Base-by-base conservation (phyloP, 2,329 filamentous ascomycete genomes). In the Alternaria sp. region DNA sequence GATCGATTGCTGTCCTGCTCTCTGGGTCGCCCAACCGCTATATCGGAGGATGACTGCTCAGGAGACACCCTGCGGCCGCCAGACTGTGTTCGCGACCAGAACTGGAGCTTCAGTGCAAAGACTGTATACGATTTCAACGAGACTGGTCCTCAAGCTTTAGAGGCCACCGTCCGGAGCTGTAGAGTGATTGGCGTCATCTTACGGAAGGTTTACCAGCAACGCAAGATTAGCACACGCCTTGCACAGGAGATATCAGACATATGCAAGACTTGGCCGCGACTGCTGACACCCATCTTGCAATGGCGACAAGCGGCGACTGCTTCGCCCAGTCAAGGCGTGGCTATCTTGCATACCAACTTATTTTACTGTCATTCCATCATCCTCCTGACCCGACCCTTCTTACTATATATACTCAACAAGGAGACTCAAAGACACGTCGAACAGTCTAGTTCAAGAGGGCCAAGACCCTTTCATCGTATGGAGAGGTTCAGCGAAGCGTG, bases 1-100 rank as follows among this genome's bases (percentile, higher is more conserved):
- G 89, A 91, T 68, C 82, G 86, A 16, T 87, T 90, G 52, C 79
- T 90, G 1, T 85, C 88, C 1, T 85, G 86, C 24, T 87, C 86
- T 2, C 78, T 91, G 2, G 89, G 89, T 5, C 83, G 87, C 9
- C 88, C 88, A 0, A 83, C 83, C 1, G 84, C 86, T 7, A 90
- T 91, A 49, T 83, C 83, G 5, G 86, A 89, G 61, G 84, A 87
- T 18, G 87, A 89, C 60, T 89, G 87, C 70, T 87, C 86, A 16
- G 81, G 82, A 2, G 81, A 83, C 36, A 80, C 81, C 7, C 71
- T 80, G 14, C 70, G 66, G 2, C 75, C 78, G 9, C 54, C 68
- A 11, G 70, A 77, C 30, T 64, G 69, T 30, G 53, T 68, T 36
- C 62, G 67, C 8, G 69, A 74, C 12, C 58, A 68, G 3, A 38